phyloP scores from a whole-genome alignment of 768 basidiomycete species.

The Macrolepiota fuliginosa region DNA sequence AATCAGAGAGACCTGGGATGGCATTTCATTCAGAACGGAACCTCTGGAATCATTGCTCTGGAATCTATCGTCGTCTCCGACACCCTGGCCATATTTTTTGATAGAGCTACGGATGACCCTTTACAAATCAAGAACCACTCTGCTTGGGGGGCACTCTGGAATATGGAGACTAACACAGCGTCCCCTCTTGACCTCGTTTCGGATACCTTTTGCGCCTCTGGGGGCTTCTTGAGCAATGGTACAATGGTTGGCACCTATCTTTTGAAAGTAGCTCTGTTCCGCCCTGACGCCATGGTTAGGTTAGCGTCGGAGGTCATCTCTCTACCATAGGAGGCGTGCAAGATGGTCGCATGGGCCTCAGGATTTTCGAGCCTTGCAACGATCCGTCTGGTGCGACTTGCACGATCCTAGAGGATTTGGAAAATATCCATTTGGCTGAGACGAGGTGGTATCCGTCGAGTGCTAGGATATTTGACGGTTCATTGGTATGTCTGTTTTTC shows the following conservation, averaged over 20 bases:
- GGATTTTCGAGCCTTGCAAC: slow-evolving; percentile 37
- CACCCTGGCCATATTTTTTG: slow-evolving; percentile 27
- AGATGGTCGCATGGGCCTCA: slow-evolving; percentile 34
- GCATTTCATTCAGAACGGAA: slow-evolving; percentile 28
- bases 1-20: slow-evolving; percentile 14
- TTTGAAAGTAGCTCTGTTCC: neutral
- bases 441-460: slow-evolving; percentile 42
- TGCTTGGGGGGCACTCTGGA: slow-evolving; percentile 46
- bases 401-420: slow-evolving; percentile 33
- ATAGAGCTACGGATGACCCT: slow-evolving; percentile 34
- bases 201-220: slow-evolving; percentile 41
- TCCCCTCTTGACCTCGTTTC: slow-evolving; percentile 31
- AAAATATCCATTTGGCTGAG: slow-evolving; percentile 30
- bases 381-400: slow-evolving; percentile 28
- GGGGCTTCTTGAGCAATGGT: slow-evolving; percentile 39
- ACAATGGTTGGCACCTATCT: slow-evolving; percentile 28
- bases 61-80: slow-evolving; percentile 28
- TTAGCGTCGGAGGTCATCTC: slow-evolving; percentile 29
- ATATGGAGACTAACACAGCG: slow-evolving; percentile 36
- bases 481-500: slow-evolving; percentile 23
- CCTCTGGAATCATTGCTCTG: slow-evolving; percentile 26
- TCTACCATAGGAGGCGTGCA: slow-evolving; percentile 23
- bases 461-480: slow-evolving; percentile 30
- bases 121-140: slow-evolving; percentile 39
- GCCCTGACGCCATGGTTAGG: slow-evolving; percentile 12